Percentiles rank a stretch among this genome's conserved stretches.
Evolutionary conservation across 768 basidiomycete species (phyloP).

Genomic region (Suillus bovinus): DNA sequence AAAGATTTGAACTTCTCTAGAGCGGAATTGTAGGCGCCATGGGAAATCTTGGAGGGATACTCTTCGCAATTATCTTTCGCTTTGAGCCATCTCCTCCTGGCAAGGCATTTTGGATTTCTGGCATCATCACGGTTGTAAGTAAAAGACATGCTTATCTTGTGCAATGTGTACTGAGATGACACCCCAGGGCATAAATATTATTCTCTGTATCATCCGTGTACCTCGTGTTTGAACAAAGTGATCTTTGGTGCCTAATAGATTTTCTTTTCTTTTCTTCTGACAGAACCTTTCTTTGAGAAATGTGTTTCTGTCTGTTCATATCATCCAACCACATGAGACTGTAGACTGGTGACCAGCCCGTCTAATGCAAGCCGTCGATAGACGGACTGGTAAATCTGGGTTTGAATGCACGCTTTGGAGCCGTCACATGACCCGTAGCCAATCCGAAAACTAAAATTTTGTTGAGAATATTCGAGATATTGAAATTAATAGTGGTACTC

Average conservation of each 20-base stretch:
- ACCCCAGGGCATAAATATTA: conserved; percentile 18
- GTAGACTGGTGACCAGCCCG: too few relatives aligned
- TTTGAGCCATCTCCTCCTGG: conserved; percentile 41
- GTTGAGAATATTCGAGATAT: too few relatives aligned
- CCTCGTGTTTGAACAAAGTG: conserved; percentile 9
- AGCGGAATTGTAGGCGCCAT: conserved; percentile 41
- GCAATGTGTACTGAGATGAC: not conserved
- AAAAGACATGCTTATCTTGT: not conserved
- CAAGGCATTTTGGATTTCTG: conserved; percentile 49
- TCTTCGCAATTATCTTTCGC: conserved; percentile 50
- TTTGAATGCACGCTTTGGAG: too few relatives aligned
- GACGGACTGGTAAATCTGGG: too few relatives aligned
- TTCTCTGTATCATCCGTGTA: conserved; percentile 20
- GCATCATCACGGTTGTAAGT: conserved; percentile 39
- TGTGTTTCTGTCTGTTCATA: not conserved
- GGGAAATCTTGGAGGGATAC: conserved; percentile 46
- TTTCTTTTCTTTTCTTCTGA: too few relatives aligned
- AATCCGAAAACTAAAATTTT: too few relatives aligned
- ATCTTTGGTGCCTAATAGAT: not conserved
- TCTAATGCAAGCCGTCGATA: too few relatives aligned
- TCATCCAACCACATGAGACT: not conserved
- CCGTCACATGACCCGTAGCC: too few relatives aligned
- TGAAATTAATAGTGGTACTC: too few relatives aligned
- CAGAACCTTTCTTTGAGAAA: not conserved
- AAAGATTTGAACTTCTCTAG: conserved; percentile 11